Evolutionary conservation across 75 land plant species (phyloP).

Genomic region (Ceratopteris richardii): DNA sequence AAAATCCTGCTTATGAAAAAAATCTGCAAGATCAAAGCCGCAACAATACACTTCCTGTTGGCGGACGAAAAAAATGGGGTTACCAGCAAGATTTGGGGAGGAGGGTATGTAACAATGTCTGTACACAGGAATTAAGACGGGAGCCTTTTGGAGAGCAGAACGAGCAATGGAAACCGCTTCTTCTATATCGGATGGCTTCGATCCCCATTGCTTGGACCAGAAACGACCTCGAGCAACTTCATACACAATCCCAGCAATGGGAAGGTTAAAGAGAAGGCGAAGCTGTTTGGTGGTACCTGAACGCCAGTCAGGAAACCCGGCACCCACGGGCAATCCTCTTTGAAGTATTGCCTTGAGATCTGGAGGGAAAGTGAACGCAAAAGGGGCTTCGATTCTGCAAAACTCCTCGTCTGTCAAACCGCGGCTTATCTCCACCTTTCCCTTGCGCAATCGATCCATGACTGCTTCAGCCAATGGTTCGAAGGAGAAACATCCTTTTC

Average conservation of each 20-base stretch:
- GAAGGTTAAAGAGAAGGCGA: constrained; percentile 44
- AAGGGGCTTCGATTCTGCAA: constrained; percentile 62
- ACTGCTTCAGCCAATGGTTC: constrained; percentile 32
- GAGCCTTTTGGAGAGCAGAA: constrained; percentile 38
- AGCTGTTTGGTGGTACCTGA: constrained; percentile 36
- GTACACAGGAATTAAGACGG: constrained; percentile 44
- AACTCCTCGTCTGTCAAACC: constrained; percentile 82
- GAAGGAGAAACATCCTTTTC: constrained; percentile 28
- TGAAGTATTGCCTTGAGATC: constrained; percentile 70
- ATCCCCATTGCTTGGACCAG: constrained; percentile 83
- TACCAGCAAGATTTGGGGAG: constrained; percentile 43
- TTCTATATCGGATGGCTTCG: constrained; percentile 49
- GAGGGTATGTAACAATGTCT: constrained; percentile 49
- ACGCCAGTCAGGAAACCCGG: constrained; percentile 96
- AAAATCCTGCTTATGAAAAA: constrained; percentile 24
- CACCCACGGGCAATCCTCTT: constrained; percentile 67
- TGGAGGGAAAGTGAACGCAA: constrained; percentile 82
- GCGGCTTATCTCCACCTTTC: constrained; percentile 30
- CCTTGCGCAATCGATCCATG: constrained; percentile 44
- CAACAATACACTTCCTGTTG: constrained; percentile 24
- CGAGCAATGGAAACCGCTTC: constrained; percentile 51
- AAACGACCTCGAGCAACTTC: constrained; percentile 50
- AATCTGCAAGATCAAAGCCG: constrained; percentile 44
- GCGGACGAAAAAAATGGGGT: constrained; percentile 51
- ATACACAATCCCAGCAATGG: constrained; percentile 52